Evolutionary conservation across 2,329 filamentous ascomycete genomes (phyloP).

Genomic region (Hortaea sp.): DNA sequence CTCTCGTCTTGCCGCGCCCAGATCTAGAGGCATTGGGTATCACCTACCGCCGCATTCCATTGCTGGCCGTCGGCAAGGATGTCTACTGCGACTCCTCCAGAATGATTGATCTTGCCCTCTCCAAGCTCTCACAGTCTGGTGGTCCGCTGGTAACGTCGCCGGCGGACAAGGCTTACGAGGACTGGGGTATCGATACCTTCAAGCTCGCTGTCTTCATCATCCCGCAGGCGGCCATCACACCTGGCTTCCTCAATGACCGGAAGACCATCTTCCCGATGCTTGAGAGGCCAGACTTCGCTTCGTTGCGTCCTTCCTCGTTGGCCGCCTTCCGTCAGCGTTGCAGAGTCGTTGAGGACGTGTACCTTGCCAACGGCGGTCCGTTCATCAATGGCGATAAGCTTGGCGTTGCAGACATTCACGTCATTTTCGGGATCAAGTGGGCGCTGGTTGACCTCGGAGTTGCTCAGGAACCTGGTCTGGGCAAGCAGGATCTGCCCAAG

Average conservation of each 20-base stretch:
- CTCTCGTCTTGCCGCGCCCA: constrained; percentile 18
- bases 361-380: constrained; percentile 11
- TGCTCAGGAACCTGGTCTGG: constrained; percentile 12
- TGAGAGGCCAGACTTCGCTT: constrained; percentile 12
- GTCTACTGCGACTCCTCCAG: constrained; percentile 20
- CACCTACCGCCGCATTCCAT: constrained; percentile 23
- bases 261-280: constrained; percentile 18
- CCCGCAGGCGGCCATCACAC: constrained; percentile 10
- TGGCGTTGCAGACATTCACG: constrained; percentile 18
- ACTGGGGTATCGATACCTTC: constrained; percentile 17
- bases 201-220: constrained; percentile 14
- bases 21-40: constrained; percentile 21
- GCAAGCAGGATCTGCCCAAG: constrained; percentile 16
- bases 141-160: constrained; percentile 10
- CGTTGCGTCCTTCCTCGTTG: constrained; percentile 13
- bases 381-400: constrained; percentile 15
- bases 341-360: constrained; percentile 13
- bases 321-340: constrained; percentile 13
- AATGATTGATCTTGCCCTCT: constrained; percentile 14
- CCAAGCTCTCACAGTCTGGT: constrained; percentile 6
- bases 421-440: constrained; percentile 17
- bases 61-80: constrained; percentile 23
- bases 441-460: constrained; percentile 14
- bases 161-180: constrained; percentile 20
- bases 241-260: constrained; percentile 19